Base-by-base conservation (phyloP, 108 stramenopile species). In the Pseudonitzschia delicatissima region DNA sequence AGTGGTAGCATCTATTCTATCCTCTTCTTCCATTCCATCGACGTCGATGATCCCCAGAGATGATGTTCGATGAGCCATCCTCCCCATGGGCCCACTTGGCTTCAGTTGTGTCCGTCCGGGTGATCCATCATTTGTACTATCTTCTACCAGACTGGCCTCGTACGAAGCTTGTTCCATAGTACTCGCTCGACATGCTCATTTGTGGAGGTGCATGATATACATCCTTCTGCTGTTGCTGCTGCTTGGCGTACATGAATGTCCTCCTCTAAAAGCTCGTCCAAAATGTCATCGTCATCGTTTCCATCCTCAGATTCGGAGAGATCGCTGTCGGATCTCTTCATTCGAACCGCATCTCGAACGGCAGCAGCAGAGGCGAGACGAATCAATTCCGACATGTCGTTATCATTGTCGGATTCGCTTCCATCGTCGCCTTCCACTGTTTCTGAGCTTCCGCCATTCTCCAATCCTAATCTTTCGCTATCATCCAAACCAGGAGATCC, bases 91-190 rank as follows among this genome's bases (percentile, higher is more conserved):
- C 13, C 60, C 42, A 12, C 42, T 62, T 9, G 42, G 60, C 15
- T 26, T 62, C 20, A 45, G 42, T 26, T 28, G 42, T 3, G 33
- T 33, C 12, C 26, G 25, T 11, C 11, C 5, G 4, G 18, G 4
- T n/a, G 5, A 4, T 15, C 40, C 39, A 26, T 18, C 9, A 7
- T 62, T 23, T 18, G 5, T 27, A 15, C 18, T 15, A 12, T 42
- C 26, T 17, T 45, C 29, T 2, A 45, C 6, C 36, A 45, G 39
- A 29, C 53, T 55, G 15, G 67, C 60, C 42, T 74, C 73, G 33
- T 67, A 47, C n/a, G 66, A 67, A 6, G 73, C 66, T n/a, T 67
- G 65, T 36, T 74, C 66, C 73, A 74, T 74, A n/a, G 44, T 67
- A 74, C 23, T 31, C 6, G 2, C 3, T 25, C 9, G 40, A 17